Conservation (phyloP, 768 basidiomycete species). For the Lactarius quietus region DNA sequence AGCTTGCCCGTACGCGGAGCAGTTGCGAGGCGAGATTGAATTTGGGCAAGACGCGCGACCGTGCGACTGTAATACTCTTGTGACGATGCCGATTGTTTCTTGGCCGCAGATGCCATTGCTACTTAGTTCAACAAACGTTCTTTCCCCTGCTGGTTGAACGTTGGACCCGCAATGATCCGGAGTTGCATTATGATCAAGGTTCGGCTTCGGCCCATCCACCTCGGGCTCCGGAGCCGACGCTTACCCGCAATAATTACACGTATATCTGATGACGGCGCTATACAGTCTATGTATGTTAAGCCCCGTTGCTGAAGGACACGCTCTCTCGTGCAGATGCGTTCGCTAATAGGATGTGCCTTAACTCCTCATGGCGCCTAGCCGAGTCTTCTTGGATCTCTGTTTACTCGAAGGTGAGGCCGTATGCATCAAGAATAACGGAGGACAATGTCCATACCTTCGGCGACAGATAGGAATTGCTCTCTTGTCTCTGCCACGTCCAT, state of each 20-base stretch:
- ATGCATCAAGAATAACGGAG: not conserved
- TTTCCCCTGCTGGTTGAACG: not conserved
- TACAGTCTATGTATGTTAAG: not conserved
- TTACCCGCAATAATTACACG: not conserved
- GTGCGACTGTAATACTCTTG: no score
- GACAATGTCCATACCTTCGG: conserved; percentile 9
- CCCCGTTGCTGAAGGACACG: conserved; percentile 9
- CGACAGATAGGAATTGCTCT: conserved; percentile 5
- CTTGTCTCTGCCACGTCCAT: conserved; percentile 10
- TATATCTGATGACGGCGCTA: not conserved
- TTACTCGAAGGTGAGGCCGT: not conserved
- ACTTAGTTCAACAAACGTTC: not conserved
- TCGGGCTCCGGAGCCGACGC: not conserved
- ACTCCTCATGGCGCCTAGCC: conserved; percentile 22
- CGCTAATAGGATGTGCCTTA: conserved; percentile 22
- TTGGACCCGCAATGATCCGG: no score
- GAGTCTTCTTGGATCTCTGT: conserved; percentile 23
- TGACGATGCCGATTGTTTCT: not conserved
- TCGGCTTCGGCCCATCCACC: no score
- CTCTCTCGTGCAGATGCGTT: conserved; percentile 27
- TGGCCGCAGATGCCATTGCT: conserved; percentile 11
- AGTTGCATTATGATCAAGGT: not conserved
- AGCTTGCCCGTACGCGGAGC: conserved; percentile 54
- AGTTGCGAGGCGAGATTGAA: conserved; percentile 62
- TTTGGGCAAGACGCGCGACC: conserved; percentile 58